Evolutionary conservation across 1,284 basidiomycete genomes (phyloP).

Genomic region (Kalmanozyma brasiliensis): DNA sequence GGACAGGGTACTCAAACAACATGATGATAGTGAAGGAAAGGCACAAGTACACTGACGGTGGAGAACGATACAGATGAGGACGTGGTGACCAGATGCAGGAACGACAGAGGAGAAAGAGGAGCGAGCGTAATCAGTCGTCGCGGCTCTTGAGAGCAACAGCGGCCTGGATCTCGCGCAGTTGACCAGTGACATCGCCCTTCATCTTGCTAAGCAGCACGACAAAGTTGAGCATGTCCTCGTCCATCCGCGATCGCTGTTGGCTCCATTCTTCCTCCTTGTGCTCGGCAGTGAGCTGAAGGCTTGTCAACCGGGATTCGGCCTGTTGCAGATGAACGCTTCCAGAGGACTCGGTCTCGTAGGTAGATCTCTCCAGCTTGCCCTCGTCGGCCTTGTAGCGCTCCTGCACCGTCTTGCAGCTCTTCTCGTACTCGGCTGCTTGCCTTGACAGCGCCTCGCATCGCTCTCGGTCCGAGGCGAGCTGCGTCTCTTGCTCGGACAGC

Average conservation of each 20-base stretch:
- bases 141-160: conserved; percentile 49
- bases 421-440: conserved; percentile 48
- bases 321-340: conserved; percentile 48
- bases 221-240: conserved; percentile 55
- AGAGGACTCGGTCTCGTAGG: conserved; percentile 47
- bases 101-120: background rate
- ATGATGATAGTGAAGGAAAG: conserved; percentile 4
- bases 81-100: background rate
- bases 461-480: conserved; percentile 38
- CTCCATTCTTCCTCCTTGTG: conserved; percentile 51
- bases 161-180: conserved; percentile 49
- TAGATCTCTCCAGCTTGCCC: conserved; percentile 43
- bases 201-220: conserved; percentile 52
- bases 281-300: conserved; percentile 44
- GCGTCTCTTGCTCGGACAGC: conserved; percentile 38
- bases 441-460: conserved; percentile 30
- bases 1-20: background rate
- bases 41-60: background rate
- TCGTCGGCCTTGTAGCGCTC: conserved; percentile 51
- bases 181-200: conserved; percentile 48
- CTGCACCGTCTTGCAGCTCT: conserved; percentile 51
- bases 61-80: conserved; percentile 1
- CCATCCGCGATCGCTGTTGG: conserved; percentile 44
- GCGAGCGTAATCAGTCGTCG: conserved; percentile 27
- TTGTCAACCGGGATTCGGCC: conserved; percentile 43